phyloP scores from a whole-genome alignment of 805 yeast species.

The Hanseniaspora lindneri region DNA sequence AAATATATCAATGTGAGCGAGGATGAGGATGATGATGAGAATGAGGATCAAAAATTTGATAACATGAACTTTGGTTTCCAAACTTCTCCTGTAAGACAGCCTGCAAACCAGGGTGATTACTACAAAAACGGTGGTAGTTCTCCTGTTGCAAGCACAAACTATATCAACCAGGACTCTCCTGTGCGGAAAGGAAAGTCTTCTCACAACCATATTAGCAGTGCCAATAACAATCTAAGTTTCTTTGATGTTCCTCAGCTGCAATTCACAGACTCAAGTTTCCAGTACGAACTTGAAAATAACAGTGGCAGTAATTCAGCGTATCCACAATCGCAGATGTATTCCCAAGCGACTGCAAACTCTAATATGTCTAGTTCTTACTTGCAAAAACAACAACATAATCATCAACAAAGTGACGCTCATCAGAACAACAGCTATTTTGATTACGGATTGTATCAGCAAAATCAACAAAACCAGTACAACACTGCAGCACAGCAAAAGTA shows the following conservation, averaged over 20 bases:
- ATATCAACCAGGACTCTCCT: conserved; percentile 6
- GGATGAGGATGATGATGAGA: conserved; percentile 2
- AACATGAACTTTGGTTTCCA: neutral
- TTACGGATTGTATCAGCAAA: too few relatives aligned
- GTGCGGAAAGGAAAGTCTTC: conserved; percentile 2
- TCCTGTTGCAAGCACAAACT: conserved; percentile 8
- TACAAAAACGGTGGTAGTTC: conserved; percentile 2
- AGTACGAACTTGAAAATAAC: too few relatives aligned
- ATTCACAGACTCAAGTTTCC: neutral
- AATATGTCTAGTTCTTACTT: too few relatives aligned
- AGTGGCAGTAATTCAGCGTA: too few relatives aligned
- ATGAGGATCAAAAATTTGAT: neutral
- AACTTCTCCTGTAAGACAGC: conserved; percentile 11
- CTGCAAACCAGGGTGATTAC: neutral
- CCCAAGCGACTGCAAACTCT: too few relatives aligned
- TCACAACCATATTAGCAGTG: too few relatives aligned
- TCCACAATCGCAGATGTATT: too few relatives aligned
- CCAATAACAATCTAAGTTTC: neutral
- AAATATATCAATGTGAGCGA: conserved; percentile 9
- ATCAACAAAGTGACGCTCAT: neutral
- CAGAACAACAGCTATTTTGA: too few relatives aligned
- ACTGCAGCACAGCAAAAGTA: neutral
- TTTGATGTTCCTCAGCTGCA: conserved; percentile 11
- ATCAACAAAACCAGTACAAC: neutral
- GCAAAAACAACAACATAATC: neutral